Evolutionary conservation across 1,139 yeast species (phyloP), one percentile per base, ranked within the genome.

Genomic region (Candida sp.): DNA sequence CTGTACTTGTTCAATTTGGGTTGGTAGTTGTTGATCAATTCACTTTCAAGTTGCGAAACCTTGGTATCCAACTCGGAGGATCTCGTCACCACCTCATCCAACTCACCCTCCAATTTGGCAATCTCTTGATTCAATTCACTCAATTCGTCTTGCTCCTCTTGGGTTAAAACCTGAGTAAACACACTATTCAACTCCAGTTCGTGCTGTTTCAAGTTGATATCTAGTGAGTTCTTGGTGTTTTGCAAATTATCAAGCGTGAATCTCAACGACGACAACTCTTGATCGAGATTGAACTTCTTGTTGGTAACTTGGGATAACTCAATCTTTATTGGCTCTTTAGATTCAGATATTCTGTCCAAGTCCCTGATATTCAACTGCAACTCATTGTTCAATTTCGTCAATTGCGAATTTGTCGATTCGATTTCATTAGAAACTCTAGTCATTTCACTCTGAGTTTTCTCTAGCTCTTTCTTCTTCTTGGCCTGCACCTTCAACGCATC

Each of bases 401-500:
- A 61, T 40, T 66, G 56, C 40, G 66, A 67, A 46, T 71, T 72
- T 0, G 70, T 47, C 1, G 44, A 42, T 35, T 65, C 68, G 30
- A 77, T 65, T 30, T 65, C 57, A 8, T 52, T 43, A 11, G 59
- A 49, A 31, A 70, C 62, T 3, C 59, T 52, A 4, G 50, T 50
- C 45, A 74, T 57, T 5, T 66, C 69, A 1, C 55, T 59, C 23
- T 72, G 69, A 4, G 77, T 72, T 22, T 72, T 74, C 5, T 59
- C 68, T 33, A 81, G 71, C 43, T 84, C 86, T 4, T 68, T 66
- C 51, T 78, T 79, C 62, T 87, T 83, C 50, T 70, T 76, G 17
- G 80, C 73, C 55, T 87, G 80, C 25, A 72, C 65, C 51, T 83
- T 83, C 59, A 90, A 75, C 2, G 89, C 85, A 59, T 90, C 96